These are phyloP conservation scores for Sungouiozyma intestinalis DNA, from an alignment of 805 yeast species.

Conservation along the genomic window DNA sequence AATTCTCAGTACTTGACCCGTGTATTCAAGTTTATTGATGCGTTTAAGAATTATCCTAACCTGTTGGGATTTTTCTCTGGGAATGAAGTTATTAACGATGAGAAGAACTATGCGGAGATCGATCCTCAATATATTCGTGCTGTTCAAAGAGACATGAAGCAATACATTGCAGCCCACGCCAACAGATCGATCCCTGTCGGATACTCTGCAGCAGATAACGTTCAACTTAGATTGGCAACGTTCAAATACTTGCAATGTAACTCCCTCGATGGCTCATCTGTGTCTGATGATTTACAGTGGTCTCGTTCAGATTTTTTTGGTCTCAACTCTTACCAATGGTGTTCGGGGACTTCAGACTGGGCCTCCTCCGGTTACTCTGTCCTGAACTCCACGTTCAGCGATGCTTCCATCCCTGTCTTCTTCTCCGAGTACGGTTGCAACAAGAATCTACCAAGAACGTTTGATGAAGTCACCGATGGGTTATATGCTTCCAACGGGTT, in stretches of 20 bases:
- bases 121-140: conserved; percentile 82
- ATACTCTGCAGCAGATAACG: conserved; percentile 85
- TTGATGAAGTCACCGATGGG: conserved; percentile 65
- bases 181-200: conserved; percentile 87
- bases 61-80: conserved; percentile 84
- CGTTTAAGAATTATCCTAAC: conserved; percentile 76
- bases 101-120: conserved; percentile 41
- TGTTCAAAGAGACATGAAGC: conserved; percentile 84
- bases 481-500: conserved; percentile 48
- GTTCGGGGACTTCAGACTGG: conserved; percentile 57
- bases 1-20: conserved; percentile 59
- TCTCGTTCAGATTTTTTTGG: conserved; percentile 83
- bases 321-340: conserved; percentile 82
- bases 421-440: conserved; percentile 84
- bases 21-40: conserved; percentile 76
- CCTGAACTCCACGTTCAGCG: conserved; percentile 45
- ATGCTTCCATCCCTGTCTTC: conserved; percentile 56
- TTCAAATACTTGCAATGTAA: conserved; percentile 80
- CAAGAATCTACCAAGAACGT: conserved; percentile 64
- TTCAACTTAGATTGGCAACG: conserved; percentile 56
- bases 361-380: conserved; percentile 55
- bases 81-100: conserved; percentile 85
- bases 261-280: conserved; percentile 35
- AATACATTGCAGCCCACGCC: conserved; percentile 56
- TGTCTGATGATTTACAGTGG: conserved; percentile 38